A percentile compares a stretch with the other conserved stretches of the same genome.
phyloP scores from a whole-genome alignment of 1,284 basidiomycete genomes.

The Sparassis latifolia region DNA sequence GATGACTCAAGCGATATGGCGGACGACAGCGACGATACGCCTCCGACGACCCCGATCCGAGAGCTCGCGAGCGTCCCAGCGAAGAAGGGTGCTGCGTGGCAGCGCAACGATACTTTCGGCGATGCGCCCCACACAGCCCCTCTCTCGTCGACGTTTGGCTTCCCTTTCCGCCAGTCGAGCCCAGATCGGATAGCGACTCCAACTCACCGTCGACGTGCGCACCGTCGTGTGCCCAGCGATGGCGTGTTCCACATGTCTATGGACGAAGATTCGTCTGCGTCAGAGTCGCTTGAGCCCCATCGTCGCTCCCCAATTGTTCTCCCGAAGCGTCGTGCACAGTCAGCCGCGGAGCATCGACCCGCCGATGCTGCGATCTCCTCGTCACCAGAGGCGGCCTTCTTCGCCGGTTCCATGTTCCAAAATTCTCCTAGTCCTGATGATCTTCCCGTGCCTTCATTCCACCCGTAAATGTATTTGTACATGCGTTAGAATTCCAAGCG shows the following conservation, averaged over 20 bases:
- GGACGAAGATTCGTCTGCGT: slow-evolving; percentile 49
- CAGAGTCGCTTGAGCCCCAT: slow-evolving; percentile 24
- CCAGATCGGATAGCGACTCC: slow-evolving; percentile 32
- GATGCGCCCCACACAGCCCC: slow-evolving; percentile 48
- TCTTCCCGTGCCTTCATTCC: slow-evolving; percentile 59
- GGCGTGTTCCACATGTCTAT: slow-evolving; percentile 64
- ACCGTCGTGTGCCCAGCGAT: slow-evolving; percentile 56
- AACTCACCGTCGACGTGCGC: slow-evolving; percentile 34
- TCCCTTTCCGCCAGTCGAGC: slow-evolving; percentile 30
- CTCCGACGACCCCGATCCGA: slow-evolving; percentile 28
- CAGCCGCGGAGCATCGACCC: slow-evolving; percentile 20
- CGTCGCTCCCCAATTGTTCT: slow-evolving; percentile 19
- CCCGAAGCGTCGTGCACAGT: slow-evolving; percentile 18
- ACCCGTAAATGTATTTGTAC: slow-evolving; percentile 29
- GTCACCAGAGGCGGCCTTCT: slow-evolving; percentile 38
- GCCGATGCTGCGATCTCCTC: slow-evolving; percentile 13
- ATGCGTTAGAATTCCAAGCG: slow-evolving; percentile 27
- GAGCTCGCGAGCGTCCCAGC: slow-evolving; percentile 21
- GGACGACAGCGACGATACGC: slow-evolving; percentile 27
- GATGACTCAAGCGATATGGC: slow-evolving; percentile 54
- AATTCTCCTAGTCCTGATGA: slow-evolving; percentile 76
- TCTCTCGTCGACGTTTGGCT: slow-evolving; percentile 30
- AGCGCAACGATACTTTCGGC: slow-evolving; percentile 25
- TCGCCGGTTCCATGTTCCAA: slow-evolving; percentile 73
- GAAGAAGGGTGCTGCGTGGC: slow-evolving; percentile 24